Base-by-base conservation (phyloP, 805 yeast species). In the Diddensiella transvaalensis region DNA sequence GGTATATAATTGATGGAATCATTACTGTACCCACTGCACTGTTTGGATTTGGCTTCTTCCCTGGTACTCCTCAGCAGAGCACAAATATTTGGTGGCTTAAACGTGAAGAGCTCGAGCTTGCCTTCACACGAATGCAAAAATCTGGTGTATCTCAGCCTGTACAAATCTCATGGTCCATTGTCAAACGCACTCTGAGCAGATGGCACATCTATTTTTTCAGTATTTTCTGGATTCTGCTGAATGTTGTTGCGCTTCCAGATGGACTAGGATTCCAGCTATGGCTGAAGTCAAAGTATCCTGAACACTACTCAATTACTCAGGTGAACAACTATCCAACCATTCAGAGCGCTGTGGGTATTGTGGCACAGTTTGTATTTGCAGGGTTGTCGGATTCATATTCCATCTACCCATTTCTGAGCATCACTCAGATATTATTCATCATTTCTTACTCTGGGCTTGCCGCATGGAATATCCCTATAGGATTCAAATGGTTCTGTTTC, bases 1-100 rank as follows among this genome's bases (percentile, higher is more conserved):
- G 76, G 37, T 77, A 75, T 53, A 68, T 77, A 46, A 67, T 76
- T 47, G 86, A 83, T 62, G 83, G 86, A 21, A 65, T 81, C 47
- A 62, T 73, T 41, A 66, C 70, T 3, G 60, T 71, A 17, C 72
- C 69, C 2, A 62, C 71, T 21, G 76, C 75, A 0, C 13, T 72
- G 3, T 40, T 60, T n/a, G 76, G 77, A 0, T 64, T 70, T 51
- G 65, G 74, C 53, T 60, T 71, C 36, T 68, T 77, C 48, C 76
- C 79, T n/a, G 78, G 76, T 56, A 74, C 74, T 64, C 80, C 79
- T 32, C 42, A 50, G 50, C 53, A 71, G 82, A 51, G 71, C 59
- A 40, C 23, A 3, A 42, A 40, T 38, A 22, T 51, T 17, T 53
- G 60, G 49, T 66, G 71, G 65, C 59, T 71, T 40, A 60, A 53